Evolutionary conservation across 495 filamentous ascomycete species (phyloP).

Genomic region (Aspergillus kassunensis): DNA sequence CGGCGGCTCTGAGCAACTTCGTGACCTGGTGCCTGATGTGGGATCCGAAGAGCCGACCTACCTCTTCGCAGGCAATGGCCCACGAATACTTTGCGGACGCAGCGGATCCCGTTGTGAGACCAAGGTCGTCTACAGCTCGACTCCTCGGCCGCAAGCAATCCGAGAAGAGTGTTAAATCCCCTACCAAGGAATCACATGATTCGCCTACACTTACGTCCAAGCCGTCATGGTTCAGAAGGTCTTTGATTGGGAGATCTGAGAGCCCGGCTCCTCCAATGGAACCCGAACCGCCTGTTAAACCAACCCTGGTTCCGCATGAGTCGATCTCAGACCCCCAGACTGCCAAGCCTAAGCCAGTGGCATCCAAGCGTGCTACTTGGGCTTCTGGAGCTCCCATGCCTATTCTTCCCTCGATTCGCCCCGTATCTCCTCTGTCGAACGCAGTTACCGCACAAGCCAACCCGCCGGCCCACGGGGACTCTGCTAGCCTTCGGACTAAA

Average conservation of each 20-base stretch:
- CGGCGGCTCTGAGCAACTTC: constrained; percentile 78
- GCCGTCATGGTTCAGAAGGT: constrained; percentile 94
- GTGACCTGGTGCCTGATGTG: constrained; percentile 99
- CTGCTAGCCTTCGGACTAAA: constrained; percentile 47
- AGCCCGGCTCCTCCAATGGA: constrained; percentile 47
- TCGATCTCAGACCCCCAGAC: constrained; percentile 45
- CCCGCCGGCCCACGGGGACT: constrained; percentile 31
- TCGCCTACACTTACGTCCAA: constrained; percentile 69
- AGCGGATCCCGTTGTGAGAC: constrained; percentile 82
- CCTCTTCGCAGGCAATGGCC: constrained; percentile 85
- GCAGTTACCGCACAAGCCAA: constrained; percentile 86
- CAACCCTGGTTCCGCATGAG: constrained; percentile 49
- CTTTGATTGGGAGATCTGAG: constrained; percentile 69
- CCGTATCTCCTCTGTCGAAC: constrained; percentile 89
- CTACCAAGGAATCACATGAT: constrained; percentile 63
- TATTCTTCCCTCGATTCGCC: constrained; percentile 92
- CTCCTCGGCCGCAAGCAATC: constrained; percentile 85
- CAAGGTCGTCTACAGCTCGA: constrained; percentile 84
- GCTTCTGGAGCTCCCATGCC: constrained; percentile 92
- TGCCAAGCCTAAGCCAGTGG: constrained; percentile 56
- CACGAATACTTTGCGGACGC: constrained; percentile 98
- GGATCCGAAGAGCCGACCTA: constrained; percentile 92
- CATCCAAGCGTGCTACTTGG: constrained; percentile 82
- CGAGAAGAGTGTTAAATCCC: constrained; percentile 59
- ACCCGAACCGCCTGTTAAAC: constrained; percentile 31